Conservation (phyloP, 2,329 filamentous ascomycete species). For the Fusarium sp. region DNA sequence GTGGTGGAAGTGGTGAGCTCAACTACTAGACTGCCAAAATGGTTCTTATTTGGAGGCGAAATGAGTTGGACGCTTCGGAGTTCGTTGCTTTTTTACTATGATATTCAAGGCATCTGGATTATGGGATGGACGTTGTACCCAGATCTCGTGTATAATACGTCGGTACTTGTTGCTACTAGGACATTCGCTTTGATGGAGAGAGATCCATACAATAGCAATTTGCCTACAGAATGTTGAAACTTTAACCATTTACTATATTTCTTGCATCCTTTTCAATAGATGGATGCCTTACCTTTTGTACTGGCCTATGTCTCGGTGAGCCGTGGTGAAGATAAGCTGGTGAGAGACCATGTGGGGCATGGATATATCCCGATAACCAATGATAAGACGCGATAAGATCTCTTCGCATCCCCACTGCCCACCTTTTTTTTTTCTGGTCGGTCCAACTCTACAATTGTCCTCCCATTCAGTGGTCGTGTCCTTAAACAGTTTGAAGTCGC, state of each 20-base stretch:
- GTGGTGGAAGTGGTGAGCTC: slow-evolving; percentile 83
- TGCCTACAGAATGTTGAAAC: slow-evolving; percentile 10
- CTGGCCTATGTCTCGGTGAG: slow-evolving; percentile 6
- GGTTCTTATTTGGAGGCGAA: slow-evolving; percentile 1
- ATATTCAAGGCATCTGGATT: slow-evolving; percentile 32
- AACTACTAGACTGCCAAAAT: slow-evolving; percentile 79
- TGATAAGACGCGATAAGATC: slow-evolving; percentile 50
- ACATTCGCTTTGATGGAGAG: neutral
- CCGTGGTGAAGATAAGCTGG: slow-evolving; percentile 38
- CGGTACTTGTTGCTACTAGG: slow-evolving; percentile 22
- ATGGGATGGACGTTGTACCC: slow-evolving; percentile 13
- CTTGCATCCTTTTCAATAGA: neutral
- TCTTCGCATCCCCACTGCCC: slow-evolving; percentile 50
- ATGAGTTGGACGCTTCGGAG: slow-evolving; percentile 28
- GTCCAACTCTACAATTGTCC: slow-evolving; percentile 28
- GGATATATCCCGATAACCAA: slow-evolving; percentile 41
- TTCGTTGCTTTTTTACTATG: slow-evolving; percentile 36
- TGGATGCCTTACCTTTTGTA: neutral
- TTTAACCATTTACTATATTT: neutral
- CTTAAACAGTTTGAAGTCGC: slow-evolving; percentile 25
- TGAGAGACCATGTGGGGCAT: neutral
- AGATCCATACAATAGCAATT: slow-evolving; percentile 12
- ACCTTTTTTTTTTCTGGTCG: slow-evolving; percentile 53
- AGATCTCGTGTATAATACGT: slow-evolving; percentile 46
- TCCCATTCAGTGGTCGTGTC: slow-evolving; percentile 19